These are phyloP conservation scores for Coprinopsis sp. DNA, from an alignment of 768 basidiomycete species.

Conservation along the genomic window DNA sequence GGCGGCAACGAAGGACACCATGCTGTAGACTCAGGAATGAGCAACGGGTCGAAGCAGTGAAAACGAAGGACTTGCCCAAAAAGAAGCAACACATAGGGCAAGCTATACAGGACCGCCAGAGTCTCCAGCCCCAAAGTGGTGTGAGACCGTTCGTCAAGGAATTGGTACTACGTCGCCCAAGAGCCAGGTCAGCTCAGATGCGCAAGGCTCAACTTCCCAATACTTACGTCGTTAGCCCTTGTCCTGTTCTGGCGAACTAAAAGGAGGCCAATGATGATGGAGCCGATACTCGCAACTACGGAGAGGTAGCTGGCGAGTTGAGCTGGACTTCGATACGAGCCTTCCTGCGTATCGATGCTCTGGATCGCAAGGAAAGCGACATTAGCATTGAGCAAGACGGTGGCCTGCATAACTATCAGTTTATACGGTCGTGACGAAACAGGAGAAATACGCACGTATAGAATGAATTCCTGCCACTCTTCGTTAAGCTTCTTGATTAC, in stretches of 20 bases:
- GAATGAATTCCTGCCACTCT: constrained; percentile 26
- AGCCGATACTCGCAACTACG: constrained; percentile 38
- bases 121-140: constrained; percentile 15
- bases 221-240: constrained; percentile 8
- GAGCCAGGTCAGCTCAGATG: constrained; percentile 13
- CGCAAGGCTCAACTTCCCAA: constrained; percentile 14
- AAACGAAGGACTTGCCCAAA: constrained; percentile 18
- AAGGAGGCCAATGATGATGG: constrained; percentile 39
- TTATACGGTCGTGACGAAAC: background rate
- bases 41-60: background rate
- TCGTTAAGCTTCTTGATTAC: constrained; percentile 17
- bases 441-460: constrained; percentile 32
- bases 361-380: constrained; percentile 53
- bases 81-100: constrained; percentile 25
- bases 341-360: constrained; percentile 24
- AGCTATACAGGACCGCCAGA: constrained; percentile 23
- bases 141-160: constrained; percentile 5
- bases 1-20: constrained; percentile 22
- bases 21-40: constrained; percentile 12
- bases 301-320: constrained; percentile 47
- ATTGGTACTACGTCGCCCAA: constrained; percentile 13
- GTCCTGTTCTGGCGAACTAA: constrained; percentile 36
- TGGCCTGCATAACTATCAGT: constrained; percentile 35
- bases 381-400: constrained; percentile 53
- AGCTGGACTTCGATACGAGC: constrained; percentile 21